Base-by-base conservation (phyloP, 1,284 basidiomycete genomes). In the Grifola frondosa region DNA sequence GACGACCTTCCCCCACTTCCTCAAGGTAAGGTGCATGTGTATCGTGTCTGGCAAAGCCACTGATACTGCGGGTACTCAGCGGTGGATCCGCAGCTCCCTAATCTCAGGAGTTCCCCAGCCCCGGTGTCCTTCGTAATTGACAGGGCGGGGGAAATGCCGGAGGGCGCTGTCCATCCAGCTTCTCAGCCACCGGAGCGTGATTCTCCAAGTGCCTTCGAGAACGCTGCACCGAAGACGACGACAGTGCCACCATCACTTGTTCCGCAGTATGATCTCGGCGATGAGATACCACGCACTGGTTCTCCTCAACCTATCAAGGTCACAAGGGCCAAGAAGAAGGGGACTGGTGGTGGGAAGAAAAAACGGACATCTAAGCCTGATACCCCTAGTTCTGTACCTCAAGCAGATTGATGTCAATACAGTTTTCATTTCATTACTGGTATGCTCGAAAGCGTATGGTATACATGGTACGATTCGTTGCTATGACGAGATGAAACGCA, bases 101-200 rank as follows among this genome's bases (percentile, higher is more conserved):
- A 53, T 40, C 52, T 68, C 12, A 47, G 63, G 31, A 60, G 57
- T 50, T 44, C 54, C 16, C 48, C 58, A 6, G 48, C 57, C 6
- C 45, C 55, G 13, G 32, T 40, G 17, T 38, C 58, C 12, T 88
- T 80, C 48, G 67, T 78, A 17, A 78, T 95, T 50, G 90, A 94
- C 53, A 78, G 78, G 54, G 77, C 81, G 0, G 92, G 92, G 2
- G 91, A 93, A 64, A 89, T 94, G 85, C 93, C 91, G 2, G 76
- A 78, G 30, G 77, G 80, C 23, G 74, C 71, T 46, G 33, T 48
- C 52, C 39, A 48, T 40, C 34, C 49, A n/a, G 25, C 52, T 7
- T 45, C 62, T 19, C 48, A 47, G 24, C 44, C 52, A 23, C 44
- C 52, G 49, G 41, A 28, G 55, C 51, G 28, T 39, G 56, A 22